These are phyloP conservation scores for Tetrahymena borealis DNA, from an alignment of 73 alveolate genomes.

Conservation along the genomic window DNA sequence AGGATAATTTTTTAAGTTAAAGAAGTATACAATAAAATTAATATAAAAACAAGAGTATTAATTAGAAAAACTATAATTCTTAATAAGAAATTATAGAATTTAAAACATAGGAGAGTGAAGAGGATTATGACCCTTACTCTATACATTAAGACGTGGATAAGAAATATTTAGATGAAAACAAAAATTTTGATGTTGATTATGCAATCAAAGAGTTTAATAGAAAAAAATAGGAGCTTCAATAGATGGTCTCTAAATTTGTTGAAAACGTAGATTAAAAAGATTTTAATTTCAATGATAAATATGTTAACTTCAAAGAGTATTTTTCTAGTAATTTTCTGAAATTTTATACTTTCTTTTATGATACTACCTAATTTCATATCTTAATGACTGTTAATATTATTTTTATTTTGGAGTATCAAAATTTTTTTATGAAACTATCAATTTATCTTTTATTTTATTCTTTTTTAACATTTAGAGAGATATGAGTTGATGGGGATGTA, in stretches of 20 bases:
- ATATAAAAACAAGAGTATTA: neutral
- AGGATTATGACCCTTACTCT: neutral
- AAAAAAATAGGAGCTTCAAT: neutral
- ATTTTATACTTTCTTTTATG: no score
- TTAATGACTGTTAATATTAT: no score
- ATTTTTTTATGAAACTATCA: no score
- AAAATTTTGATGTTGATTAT: neutral
- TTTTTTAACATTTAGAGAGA: neutral
- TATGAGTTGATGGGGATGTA: neutral
- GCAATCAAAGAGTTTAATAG: neutral
- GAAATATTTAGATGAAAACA: neutral
- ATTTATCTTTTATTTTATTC: no score
- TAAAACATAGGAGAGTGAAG: neutral
- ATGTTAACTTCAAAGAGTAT: neutral
- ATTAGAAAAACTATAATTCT: neutral
- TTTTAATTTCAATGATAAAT: neutral
- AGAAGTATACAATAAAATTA: neutral
- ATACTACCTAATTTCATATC: no score
- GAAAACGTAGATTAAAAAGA: neutral
- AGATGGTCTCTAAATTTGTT: neutral
- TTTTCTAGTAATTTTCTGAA: neutral
- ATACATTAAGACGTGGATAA: neutral
- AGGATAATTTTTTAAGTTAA: neutral
- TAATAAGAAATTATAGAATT: neutral
- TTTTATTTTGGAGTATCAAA: no score